Base-by-base conservation (phyloP, 768 basidiomycete species). In the Termitomyces heimii region DNA sequence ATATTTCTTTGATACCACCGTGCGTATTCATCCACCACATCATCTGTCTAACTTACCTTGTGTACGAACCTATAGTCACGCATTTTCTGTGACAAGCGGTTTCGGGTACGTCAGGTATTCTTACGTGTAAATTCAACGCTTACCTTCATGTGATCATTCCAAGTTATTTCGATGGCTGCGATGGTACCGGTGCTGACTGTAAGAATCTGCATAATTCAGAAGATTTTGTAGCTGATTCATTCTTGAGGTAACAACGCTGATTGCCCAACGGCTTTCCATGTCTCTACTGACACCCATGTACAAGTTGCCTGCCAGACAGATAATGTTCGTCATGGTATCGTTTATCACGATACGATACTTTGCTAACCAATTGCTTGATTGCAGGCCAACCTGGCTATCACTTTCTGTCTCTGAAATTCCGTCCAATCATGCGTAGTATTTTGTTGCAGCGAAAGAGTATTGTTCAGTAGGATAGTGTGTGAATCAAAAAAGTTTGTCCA, bases 181-280 rank as follows among this genome's bases (percentile, higher is more conserved):
- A 77, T 50, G 73, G 75, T 39, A 58, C 66, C 18, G 79, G 79
- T 5, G 69, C 73, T n/a, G 66, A 72, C 59, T 81, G 79, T 77
- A 60, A 66, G 39, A 74, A 61, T 4, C 31, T 44, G 20, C 14
- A 3, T 8, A 20, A 20, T 48, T 13, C n/a, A 39, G 48, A n/a
- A 6, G 10, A 18, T 9, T 46, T 39, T 29, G 50, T 26, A 53
- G 18, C 35, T 32, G 51, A 40, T 10, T 34, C 40, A 14, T 47
- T 39, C 32, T 20, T 13, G 49, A 79, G 77, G 78, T 61, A 69
- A 57, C 24, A 57, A 61, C 22, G 53, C 72, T 5, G 60, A 57
- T 60, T 78, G 77, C 65, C 55, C 60, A 26, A 67, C 67, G 62
- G 78, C 76, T 0, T 78, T 77, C 67, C 66, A 63, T 46, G 40